Base-by-base conservation (phyloP, 345 rosid species). In the Clausena lansium region DNA sequence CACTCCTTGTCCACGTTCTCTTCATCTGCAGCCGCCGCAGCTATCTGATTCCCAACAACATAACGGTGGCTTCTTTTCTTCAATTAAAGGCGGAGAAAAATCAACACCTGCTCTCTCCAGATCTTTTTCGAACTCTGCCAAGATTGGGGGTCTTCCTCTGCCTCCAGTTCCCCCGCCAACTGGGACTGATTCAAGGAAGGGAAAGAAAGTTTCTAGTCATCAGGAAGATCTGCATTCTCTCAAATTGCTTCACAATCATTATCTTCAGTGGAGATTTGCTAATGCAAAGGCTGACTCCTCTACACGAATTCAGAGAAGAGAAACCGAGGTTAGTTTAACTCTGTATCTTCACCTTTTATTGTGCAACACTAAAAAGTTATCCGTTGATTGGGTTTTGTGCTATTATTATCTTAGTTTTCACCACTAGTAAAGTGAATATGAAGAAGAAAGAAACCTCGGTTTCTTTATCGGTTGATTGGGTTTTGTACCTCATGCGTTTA, bases 221-320 rank as follows among this genome's bases (percentile, higher is more conserved):
- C 93, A 89, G 77, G 90, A 87, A 22, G 97, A 93, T 72, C 74
- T 81, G 4, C 93, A 93, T 20, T 80, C 89, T 67, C 81, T 95
- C 50, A 92, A 80, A 64, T 67, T 92, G 87, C 86, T 93, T n/a
- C 88, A 93, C 67, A 93, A 91, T 64, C 90, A 87, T n/a, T 82
- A 87, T 76, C 81, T 93, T 76, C 98, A 92, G 78, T 95, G 98
- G 99, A 87, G 94, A 80, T 92, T 82, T 60, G 93, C 90, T n/a
- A 95, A 93, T 28, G 95, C 96, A 2, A 93, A 92, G 79, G 90
- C 92, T 27, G 91, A 83, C 76, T 77, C 79, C 28, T 83, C 89
- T n/a, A 70, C 79, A 47, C 84, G 82, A 52, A 61, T 90, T 78
- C 98, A 92, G 81, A 90, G 78, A 80, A 60, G 83, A 82, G 90